A percentile compares a stretch with the other conserved stretches of the same genome.
Conservation (phyloP, 306 rosid genomes). For the Begonia masoniana region DNA sequence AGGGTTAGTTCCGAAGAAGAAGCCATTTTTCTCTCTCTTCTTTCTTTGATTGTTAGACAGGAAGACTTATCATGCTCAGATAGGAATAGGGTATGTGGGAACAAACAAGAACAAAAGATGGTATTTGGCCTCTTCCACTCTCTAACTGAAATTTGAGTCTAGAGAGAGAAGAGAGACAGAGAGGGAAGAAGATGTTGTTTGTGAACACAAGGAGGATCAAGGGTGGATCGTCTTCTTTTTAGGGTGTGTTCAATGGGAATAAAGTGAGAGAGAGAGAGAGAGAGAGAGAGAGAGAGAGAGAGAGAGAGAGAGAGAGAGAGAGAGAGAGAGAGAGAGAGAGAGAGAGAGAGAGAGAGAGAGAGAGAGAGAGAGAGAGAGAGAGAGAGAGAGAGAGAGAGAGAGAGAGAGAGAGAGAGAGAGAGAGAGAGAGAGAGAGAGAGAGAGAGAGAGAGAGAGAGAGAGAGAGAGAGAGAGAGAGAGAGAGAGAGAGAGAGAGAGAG, state of each 20-base stretch:
- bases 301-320: conserved; percentile 17
- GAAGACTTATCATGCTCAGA: conserved; percentile 23
- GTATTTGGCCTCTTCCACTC: conserved; percentile 66
- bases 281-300: conserved; percentile 14
- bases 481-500: conserved; percentile 18
- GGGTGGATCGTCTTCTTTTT: conserved; percentile 74
- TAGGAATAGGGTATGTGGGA: conserved; percentile 40
- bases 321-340: conserved; percentile 18
- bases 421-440: conserved; percentile 5
- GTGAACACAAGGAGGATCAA: conserved; percentile 69
- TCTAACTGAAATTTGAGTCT: conserved; percentile 6
- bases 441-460: conserved; percentile 20
- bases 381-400: conserved; percentile 7
- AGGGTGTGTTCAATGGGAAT: conserved; percentile 79
- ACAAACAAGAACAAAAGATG: conserved; percentile 62
- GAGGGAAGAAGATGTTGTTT: conserved; percentile 39
- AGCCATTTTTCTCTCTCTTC: conserved; percentile 32
- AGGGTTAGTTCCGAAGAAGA: conserved; percentile 75
- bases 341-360: conserved; percentile 9
- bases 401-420: conserved; percentile 22
- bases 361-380: conserved; percentile 21
- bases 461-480: conserved; percentile 11
- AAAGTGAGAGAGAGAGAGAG: conserved; percentile 38
- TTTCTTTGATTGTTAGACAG: neutral
- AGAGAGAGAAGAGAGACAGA: conserved; percentile 17